Evolutionary conservation across 805 yeast species (phyloP), one percentile per base, ranked within the genome.

Genomic region (Cyberlindnera bimundalis): DNA sequence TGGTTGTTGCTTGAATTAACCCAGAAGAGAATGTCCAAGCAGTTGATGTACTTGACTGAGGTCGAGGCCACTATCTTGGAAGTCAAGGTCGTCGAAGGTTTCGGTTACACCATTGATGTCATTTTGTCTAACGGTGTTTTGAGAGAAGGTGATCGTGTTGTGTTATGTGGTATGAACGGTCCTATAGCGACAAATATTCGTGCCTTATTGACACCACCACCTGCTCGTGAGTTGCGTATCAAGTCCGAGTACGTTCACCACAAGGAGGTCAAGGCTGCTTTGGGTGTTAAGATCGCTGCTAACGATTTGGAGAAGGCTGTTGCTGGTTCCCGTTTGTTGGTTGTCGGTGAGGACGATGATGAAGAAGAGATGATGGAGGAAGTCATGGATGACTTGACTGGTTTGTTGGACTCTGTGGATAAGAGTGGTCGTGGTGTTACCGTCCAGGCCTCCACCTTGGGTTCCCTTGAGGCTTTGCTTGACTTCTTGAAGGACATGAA

Each of bases 271-370:
- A 93, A 91, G 71, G 99, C 99, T 20, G 99, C 99, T 28, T 75
- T 93, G 53, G 99, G 99, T 78, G 97, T 93, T 42, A 90, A 93
- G 76, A 88, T 93, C 62, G 95, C 98, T 41, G 99, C 99, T 29
- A 87, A 87, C 61, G 99, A 93, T 62, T 78, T 93, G 54, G 99
- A 93, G 59, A 91, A 93, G 68, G 99, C 99, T 11, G 96, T 93
- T 61, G 97, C 99, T 34, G 99, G 99, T 70, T 93, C 99, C 18
- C 78, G 99, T 62, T 73, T 93, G 64, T 69, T 93, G 48, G 91
- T 91, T 55, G 97, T 90, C 51, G 96, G 96, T 32, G 95, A 90
- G 50, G 96, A 87, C 45, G 99, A 93, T 53, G 98, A 93, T 55
- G 99, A 93, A 70, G 99, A 93, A 47, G 98, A 91, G 44, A 60